A percentile compares a stretch with the other conserved stretches of the same genome.
phyloP scores from a whole-genome alignment of 495 filamentous ascomycete species.

The Lasiosphaeriaceae sp. region DNA sequence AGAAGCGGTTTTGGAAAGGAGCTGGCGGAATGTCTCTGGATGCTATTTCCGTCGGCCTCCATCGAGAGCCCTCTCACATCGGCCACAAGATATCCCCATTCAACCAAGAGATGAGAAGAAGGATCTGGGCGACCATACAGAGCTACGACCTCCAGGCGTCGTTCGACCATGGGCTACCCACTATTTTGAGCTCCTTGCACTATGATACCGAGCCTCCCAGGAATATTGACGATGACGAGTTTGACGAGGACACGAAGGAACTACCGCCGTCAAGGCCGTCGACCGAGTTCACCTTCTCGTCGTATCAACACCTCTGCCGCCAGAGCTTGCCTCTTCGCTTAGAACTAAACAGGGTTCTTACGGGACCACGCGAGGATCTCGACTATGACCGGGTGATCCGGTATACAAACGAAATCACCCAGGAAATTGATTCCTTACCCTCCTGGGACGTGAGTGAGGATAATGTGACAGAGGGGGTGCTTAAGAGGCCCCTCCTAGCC shows the following conservation, averaged over 20 bases:
- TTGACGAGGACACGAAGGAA: constrained; percentile 37
- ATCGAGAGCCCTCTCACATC: constrained; percentile 45
- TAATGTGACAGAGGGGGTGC: constrained; percentile 2
- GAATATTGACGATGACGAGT: constrained; percentile 44
- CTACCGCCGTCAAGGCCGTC: constrained; percentile 31
- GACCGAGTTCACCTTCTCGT: constrained; percentile 36
- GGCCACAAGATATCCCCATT: constrained; percentile 39
- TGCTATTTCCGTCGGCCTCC: constrained; percentile 53
- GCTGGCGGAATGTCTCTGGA: constrained; percentile 53
- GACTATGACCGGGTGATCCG: constrained; percentile 42
- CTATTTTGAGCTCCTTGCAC: constrained; percentile 34
- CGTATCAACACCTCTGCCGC: constrained; percentile 39
- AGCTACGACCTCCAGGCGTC: constrained; percentile 58
- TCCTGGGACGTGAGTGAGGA: constrained; percentile 34
- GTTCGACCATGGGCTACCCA: constrained; percentile 57
- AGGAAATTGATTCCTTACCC: constrained; percentile 40
- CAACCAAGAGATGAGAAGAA: constrained; percentile 60
- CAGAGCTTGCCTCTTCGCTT: constrained; percentile 38
- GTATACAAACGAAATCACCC: constrained; percentile 42
- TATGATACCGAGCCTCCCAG: constrained; percentile 35
- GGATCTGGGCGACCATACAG: constrained; percentile 62
- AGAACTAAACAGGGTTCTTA: constrained; percentile 37
- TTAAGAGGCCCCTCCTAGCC: constrained; percentile 34
- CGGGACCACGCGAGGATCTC: constrained; percentile 28
- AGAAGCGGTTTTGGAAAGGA: constrained; percentile 53